Evolutionary conservation across 306 rosid species (phyloP), one percentile per base, ranked within the genome.

Genomic region (Macrotyloma uniflorum): DNA sequence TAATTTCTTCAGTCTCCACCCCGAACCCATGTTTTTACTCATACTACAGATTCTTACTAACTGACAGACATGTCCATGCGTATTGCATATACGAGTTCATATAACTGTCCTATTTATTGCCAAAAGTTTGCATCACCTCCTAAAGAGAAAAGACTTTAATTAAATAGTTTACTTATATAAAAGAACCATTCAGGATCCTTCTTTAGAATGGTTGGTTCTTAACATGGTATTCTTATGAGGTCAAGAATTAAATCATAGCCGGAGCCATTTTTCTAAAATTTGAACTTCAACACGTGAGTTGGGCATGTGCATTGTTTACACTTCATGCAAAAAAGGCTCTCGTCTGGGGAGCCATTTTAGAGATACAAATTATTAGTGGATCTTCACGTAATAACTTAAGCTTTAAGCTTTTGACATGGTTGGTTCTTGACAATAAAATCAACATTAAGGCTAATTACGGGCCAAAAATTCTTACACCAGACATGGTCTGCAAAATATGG

Each of bases 221-320:
- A 35, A 72, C 22, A 72, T 20, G 33, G 50, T 35, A 35, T 19
- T 22, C 35, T 20, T 35, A 35, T 33, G 23, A 33, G 65, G 36
- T 35, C 36, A 20, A 35, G 35, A 53, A 38, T 51, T 51, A 36
- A 33, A 51, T 50, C 32, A 42, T 19, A 19, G 49, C 64, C 20
- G 0, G 19, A 16, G 6, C 18, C 15, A 65, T 50, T 77, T 35
- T 42, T 38, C 47, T 38, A 6, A 77, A 77, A 55, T 58, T 54
- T 40, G 59, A 67, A 77, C 67, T 67, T 67, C 18, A 67, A 67
- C 67, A 77, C 57, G 55, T 36, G n/a, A 67, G n/a, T 58, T 77
- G 24, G 22, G 28, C 45, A 20, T 53, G 47, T 40, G 35, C 57
- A 67, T 68, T 19, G 12, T 38, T 24, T 67, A 30, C 38, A 53